Evolutionary conservation across 371 early-diverging fungal species (phyloP), one percentile per base, ranked within the genome.

Genomic region (Smittium culicis): DNA sequence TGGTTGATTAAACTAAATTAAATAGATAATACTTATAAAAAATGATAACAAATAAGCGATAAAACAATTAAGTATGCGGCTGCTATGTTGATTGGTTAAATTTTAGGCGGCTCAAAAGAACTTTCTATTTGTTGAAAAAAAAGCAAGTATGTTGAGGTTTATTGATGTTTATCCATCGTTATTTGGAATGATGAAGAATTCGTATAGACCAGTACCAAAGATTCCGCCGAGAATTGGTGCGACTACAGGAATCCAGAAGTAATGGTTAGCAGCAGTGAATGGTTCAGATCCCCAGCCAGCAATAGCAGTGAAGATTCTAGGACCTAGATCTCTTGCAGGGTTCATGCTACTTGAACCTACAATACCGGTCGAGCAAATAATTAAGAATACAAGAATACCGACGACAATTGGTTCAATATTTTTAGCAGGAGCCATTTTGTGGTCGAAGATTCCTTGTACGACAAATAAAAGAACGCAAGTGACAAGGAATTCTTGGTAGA

Each of bases 251-350:
- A 90, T 83, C 80, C 88, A 82, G 68, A 87, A 86, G 69, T 87
- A 88, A 75, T 84, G 83, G 63, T 84, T 69, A 67, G 79, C 74
- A 24, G 77, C 80, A 8, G 80, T 76, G 78, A 92, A 89, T 30
- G 86, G 87, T 27, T 80, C 82, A 27, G 71, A 55, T 33, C 92
- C 89, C 83, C 88, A 93, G 24, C 67, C 67, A n/a, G 85, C 87
- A 58, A 87, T 65, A 34, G 84, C 78, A 35, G 88, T 85, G 72
- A 92, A 88, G 25, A 90, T 69, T 60, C 93, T 86, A 20, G 93
- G 92, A 20, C 90, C 93, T 70, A 93, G 73, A 79, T 93, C 93
- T 71, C 92, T 85, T 24, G 93, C 93, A 54, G 91, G 92, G 76
- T 93, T 93, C 62, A 93, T 76, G 27, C 86, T 86, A 62, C 84